Percentiles rank a stretch among this genome's conserved stretches.
phyloP scores from a whole-genome alignment of 768 basidiomycete species.

The Auriculariales sp. region DNA sequence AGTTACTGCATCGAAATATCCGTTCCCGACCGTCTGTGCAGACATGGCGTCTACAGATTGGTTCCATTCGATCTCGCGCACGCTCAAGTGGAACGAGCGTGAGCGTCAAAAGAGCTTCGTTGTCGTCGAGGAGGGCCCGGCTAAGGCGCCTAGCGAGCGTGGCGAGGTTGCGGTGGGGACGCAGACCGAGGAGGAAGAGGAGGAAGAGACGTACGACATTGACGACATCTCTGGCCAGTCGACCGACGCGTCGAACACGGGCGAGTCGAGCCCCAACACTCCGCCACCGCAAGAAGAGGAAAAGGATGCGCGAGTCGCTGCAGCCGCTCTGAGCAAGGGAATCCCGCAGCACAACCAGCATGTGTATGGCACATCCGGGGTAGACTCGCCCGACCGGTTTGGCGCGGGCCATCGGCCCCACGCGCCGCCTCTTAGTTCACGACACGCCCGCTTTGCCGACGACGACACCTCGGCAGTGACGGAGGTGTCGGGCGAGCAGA shows the following conservation, averaged over 20 bases:
- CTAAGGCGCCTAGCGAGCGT: slow-evolving; percentile 16
- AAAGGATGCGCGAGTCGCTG: slow-evolving; percentile 3
- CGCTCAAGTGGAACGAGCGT: slow-evolving; percentile 97
- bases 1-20: slow-evolving; percentile 90
- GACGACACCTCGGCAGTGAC: slow-evolving; percentile 25
- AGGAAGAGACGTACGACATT: slow-evolving; percentile 80
- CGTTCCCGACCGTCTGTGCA: slow-evolving; percentile 96
- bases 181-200: slow-evolving; percentile 29
- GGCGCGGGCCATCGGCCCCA: slow-evolving; percentile 32
- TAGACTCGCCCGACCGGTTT: slow-evolving; percentile 50
- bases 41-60: slow-evolving; percentile 97
- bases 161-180: slow-evolving; percentile 4
- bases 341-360: slow-evolving; percentile 12
- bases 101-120: slow-evolving; percentile 98
- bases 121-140: slow-evolving; percentile 80
- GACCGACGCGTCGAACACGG: slow-evolving; percentile 3
- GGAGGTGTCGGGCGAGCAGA: slow-evolving; percentile 22
- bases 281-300: slow-evolving; percentile 9
- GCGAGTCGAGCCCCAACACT: background rate
- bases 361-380: slow-evolving; percentile 24
- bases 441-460: slow-evolving; percentile 32
- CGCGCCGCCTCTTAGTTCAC: slow-evolving; percentile 28
- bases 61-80: slow-evolving; percentile 95
- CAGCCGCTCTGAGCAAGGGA: slow-evolving; percentile 8
- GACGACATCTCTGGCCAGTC: slow-evolving; percentile 69